Evolutionary conservation across 2,329 filamentous ascomycete species (phyloP).

Genomic region (Tolypocladium ophioglossoides): DNA sequence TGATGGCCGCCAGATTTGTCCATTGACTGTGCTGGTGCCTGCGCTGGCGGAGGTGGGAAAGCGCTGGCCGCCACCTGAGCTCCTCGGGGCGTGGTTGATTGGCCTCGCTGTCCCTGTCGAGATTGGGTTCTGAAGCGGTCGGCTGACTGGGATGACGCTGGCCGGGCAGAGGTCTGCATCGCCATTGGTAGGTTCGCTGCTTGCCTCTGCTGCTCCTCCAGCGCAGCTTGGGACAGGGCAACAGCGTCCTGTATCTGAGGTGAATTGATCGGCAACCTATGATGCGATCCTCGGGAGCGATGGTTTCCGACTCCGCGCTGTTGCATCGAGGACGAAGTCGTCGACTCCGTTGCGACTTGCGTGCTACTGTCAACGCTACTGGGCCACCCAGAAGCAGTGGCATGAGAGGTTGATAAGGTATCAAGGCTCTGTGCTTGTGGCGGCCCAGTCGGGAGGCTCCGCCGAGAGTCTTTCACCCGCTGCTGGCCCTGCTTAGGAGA

Average conservation of each 20-base stretch:
- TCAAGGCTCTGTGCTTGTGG: background rate
- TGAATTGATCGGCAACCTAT: background rate
- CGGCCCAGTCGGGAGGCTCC: background rate
- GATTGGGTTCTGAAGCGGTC: slow-evolving; percentile 18
- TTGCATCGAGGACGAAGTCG: background rate
- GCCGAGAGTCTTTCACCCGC: background rate
- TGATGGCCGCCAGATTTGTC: background rate
- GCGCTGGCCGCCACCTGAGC: slow-evolving; percentile 1
- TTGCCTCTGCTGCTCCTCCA: slow-evolving; percentile 18
- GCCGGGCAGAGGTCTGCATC: slow-evolving; percentile 17
- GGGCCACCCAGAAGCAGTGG: background rate
- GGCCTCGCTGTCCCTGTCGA: slow-evolving; percentile 17
- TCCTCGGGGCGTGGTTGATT: background rate
- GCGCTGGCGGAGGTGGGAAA: slow-evolving; percentile 2
- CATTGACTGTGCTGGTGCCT: background rate
- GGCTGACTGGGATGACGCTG: slow-evolving; percentile 19
- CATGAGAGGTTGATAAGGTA: background rate
- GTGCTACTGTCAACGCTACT: background rate
- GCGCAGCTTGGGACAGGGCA: slow-evolving; percentile 6
- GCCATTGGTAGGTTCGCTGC: slow-evolving; percentile 10
- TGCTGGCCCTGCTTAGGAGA: background rate
- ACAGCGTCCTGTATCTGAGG: slow-evolving; percentile 1
- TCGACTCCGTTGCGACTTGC: background rate
- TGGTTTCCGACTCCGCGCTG: background rate
- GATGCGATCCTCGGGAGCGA: background rate